These are phyloP conservation scores for Moricandia moricandioides DNA, from an alignment of 345 rosid genomes.

Conservation along the genomic window DNA sequence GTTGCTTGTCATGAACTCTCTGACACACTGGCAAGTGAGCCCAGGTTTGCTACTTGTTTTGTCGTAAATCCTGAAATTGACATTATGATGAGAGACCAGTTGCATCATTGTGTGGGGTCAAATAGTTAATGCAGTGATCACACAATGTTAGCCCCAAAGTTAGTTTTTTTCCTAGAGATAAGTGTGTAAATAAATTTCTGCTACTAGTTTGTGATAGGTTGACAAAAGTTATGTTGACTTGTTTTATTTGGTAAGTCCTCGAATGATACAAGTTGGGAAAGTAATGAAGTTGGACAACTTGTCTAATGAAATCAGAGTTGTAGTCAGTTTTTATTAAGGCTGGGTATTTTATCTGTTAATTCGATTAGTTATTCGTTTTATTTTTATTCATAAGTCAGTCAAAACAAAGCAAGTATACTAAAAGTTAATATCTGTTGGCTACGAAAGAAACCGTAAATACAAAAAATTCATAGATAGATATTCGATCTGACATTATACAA, in stretches of 20 bases:
- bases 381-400: too few species aligned
- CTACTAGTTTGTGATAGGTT: slow-evolving; percentile 10
- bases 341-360: too few species aligned
- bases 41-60: slow-evolving; percentile 35
- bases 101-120: slow-evolving; percentile 29
- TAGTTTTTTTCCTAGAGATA: background rate
- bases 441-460: too few species aligned
- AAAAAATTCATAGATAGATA: too few species aligned
- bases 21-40: slow-evolving; percentile 42
- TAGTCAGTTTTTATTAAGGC: too few species aligned
- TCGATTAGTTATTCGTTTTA: too few species aligned
- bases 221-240: slow-evolving; percentile 30
- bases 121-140: slow-evolving; percentile 21
- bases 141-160: slow-evolving; percentile 1
- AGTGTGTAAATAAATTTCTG: background rate
- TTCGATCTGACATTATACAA: too few species aligned
- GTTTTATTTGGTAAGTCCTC: slow-evolving; percentile 12
- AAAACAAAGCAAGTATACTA: too few species aligned
- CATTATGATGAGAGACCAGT: slow-evolving; percentile 29
- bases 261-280: slow-evolving; percentile 37
- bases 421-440: too few species aligned
- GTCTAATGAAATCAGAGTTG: slow-evolving; percentile 20
- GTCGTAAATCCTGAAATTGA: slow-evolving; percentile 29
- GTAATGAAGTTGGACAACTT: slow-evolving; percentile 28
- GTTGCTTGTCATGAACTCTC: slow-evolving; percentile 40